Conservation (phyloP, 2,329 filamentous ascomycete genomes). For the Myriosclerotinia curreyana region DNA sequence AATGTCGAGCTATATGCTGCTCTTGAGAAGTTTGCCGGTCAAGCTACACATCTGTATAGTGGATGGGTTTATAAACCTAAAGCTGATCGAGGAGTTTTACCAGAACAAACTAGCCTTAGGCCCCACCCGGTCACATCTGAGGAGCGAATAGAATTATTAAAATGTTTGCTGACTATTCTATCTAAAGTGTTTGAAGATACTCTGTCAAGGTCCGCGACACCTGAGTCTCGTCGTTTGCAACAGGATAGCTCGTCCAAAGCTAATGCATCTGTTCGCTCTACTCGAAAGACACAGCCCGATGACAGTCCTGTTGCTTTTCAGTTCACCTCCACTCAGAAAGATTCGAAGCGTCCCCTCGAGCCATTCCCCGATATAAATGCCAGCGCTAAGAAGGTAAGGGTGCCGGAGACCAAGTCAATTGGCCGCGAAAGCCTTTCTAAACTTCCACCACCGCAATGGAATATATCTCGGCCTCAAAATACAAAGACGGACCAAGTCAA, state of each 20-base stretch:
- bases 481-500: not conserved
- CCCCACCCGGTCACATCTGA: constrained; percentile 20
- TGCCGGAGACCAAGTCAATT: not conserved
- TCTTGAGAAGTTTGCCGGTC: not conserved
- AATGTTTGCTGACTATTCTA: constrained; percentile 20
- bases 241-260: not conserved
- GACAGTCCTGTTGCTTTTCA: constrained; percentile 2
- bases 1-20: not conserved
- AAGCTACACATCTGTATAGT: constrained; percentile 18
- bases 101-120: constrained; percentile 22
- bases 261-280: not conserved
- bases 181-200: not conserved
- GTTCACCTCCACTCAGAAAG: not conserved
- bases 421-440: not conserved
- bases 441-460: not conserved
- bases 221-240: not conserved
- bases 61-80: constrained; percentile 29
- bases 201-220: not conserved
- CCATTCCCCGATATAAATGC: not conserved
- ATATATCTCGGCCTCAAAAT: not conserved
- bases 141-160: constrained; percentile 22
- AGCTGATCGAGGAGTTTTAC: constrained; percentile 27
- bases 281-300: not conserved
- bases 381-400: constrained; percentile 5
- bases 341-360: constrained; percentile 10